Base-by-base conservation (phyloP, 441 rosid species). In the Geranium incanum region DNA sequence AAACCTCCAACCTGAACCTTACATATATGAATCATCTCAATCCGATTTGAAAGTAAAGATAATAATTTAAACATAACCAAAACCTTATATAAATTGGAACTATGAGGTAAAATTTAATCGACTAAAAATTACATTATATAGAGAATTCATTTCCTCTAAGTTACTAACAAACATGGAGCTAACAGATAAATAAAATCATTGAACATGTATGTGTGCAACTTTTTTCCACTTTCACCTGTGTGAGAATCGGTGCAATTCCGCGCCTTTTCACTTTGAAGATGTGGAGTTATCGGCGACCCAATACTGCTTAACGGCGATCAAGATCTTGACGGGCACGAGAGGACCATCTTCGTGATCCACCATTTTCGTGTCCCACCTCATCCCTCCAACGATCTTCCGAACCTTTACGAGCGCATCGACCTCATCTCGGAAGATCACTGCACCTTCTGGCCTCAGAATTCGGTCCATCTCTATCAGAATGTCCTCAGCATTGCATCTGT, bases 291-390 rank as follows among this genome's bases (percentile, higher is more conserved):
- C 63, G 63, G 23, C 68, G 3, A 62, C 74, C 74, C 74, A 71
- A 21, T 71, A 71, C 38, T 71, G 67, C 68, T 71, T 71, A 9
- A 71, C 74, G 15, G 74, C 60, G 19, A 63, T 37, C 19, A 71
- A 48, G 28, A 71, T 41, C 74, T 71, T 71, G 38, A 60, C 68
- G 6, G 74, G 48, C 19, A 71, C 74, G 16, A 60, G 68, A 5
- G 74, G 74, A 1, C 74, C 74, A 9, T 71, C 74, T 39, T 71
- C 74, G 23, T 71, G 74, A 33, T 71, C 74, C 52, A 71, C 69
- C 74, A 71, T 63, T 65, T 64, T 71, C 5, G 74, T 63, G 13
- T 71, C 74, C 74, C 74, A 71, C 36, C 74, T 71, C 74, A 71
- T 71, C 23, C 74, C 68, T 37, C 37, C 55, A 21, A 63, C 74